phyloP scores from a whole-genome alignment of 2,329 filamentous ascomycete genomes.

The Dothidotthia symphoricarpi region DNA sequence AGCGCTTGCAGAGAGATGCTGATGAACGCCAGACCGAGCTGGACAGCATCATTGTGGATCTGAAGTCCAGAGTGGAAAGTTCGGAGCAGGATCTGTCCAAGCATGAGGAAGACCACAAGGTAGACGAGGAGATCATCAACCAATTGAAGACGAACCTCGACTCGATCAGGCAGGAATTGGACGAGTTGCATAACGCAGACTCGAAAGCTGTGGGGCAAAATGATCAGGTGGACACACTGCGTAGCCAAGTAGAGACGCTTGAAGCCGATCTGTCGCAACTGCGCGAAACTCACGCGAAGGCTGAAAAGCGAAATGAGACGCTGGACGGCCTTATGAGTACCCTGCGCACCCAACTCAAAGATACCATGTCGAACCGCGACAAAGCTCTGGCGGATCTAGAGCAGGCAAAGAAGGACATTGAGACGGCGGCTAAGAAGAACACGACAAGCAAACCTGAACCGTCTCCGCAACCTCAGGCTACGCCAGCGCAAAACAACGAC shows the following conservation, averaged over 20 bases:
- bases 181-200: slow-evolving; percentile 43
- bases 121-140: slow-evolving; percentile 44
- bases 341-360: slow-evolving; percentile 54
- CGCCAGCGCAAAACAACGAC: slow-evolving; percentile 22
- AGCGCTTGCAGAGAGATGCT: slow-evolving; percentile 40
- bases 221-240: slow-evolving; percentile 28
- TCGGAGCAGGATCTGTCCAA: slow-evolving; percentile 49
- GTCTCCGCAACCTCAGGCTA: slow-evolving; percentile 16
- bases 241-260: slow-evolving; percentile 30
- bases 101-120: slow-evolving; percentile 42
- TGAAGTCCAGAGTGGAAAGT: slow-evolving; percentile 32
- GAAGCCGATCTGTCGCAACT: slow-evolving; percentile 33
- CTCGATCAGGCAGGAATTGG: slow-evolving; percentile 48
- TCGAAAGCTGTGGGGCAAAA: slow-evolving; percentile 34
- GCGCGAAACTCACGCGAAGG: slow-evolving; percentile 35
- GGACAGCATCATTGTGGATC: slow-evolving; percentile 24
- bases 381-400: slow-evolving; percentile 47
- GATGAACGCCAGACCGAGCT: slow-evolving; percentile 33
- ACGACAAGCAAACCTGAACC: slow-evolving; percentile 11
- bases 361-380: slow-evolving; percentile 52
- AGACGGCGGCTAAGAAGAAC: slow-evolving; percentile 18
- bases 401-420: slow-evolving; percentile 29
- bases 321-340: slow-evolving; percentile 57
- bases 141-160: slow-evolving; percentile 35
- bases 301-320: slow-evolving; percentile 55